These are phyloP conservation scores for Chlorociboria aeruginascens DNA, from an alignment of 495 filamentous ascomycete species.

Conservation along the genomic window DNA sequence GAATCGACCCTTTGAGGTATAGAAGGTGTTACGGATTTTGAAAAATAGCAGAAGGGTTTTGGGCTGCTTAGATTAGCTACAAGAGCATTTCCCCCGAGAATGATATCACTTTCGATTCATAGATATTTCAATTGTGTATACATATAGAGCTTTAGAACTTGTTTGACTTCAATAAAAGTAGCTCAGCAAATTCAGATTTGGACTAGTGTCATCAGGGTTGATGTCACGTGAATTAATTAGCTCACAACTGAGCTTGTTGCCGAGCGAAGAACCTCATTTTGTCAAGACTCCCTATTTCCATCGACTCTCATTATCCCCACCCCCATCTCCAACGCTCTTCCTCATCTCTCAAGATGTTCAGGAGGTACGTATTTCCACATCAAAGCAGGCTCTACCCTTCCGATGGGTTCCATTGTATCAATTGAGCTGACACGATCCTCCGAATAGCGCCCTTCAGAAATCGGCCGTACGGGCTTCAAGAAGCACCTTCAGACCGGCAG, in stretches of 20 bases:
- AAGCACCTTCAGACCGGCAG: slow-evolving; percentile 55
- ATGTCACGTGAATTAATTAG: neutral
- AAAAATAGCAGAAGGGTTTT: neutral
- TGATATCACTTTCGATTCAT: neutral
- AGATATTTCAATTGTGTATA: neutral
- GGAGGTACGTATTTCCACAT: slow-evolving; percentile 52
- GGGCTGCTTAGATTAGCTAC: neutral
- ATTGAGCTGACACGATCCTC: slow-evolving; percentile 33
- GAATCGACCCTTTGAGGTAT: slow-evolving; percentile 33
- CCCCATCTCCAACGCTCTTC: slow-evolving; percentile 22
- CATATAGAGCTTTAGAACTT: neutral
- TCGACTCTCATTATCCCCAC: slow-evolving; percentile 21
- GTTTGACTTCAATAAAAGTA: neutral
- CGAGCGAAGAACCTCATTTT: slow-evolving; percentile 2
- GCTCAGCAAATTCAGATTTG: no score
- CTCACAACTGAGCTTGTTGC: neutral
- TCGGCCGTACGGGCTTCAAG: slow-evolving; percentile 57
- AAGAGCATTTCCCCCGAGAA: neutral
- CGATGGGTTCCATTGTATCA: slow-evolving; percentile 28
- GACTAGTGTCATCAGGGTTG: no score
- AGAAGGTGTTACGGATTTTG: neutral
- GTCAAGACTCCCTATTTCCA: neutral
- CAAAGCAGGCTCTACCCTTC: slow-evolving; percentile 7
- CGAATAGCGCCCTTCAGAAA: slow-evolving; percentile 63
- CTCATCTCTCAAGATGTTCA: slow-evolving; percentile 61